Percentiles rank a stretch among this genome's conserved stretches.
phyloP scores from a whole-genome alignment of 1,284 basidiomycete species.

The Apiotrichum laibachii region DNA sequence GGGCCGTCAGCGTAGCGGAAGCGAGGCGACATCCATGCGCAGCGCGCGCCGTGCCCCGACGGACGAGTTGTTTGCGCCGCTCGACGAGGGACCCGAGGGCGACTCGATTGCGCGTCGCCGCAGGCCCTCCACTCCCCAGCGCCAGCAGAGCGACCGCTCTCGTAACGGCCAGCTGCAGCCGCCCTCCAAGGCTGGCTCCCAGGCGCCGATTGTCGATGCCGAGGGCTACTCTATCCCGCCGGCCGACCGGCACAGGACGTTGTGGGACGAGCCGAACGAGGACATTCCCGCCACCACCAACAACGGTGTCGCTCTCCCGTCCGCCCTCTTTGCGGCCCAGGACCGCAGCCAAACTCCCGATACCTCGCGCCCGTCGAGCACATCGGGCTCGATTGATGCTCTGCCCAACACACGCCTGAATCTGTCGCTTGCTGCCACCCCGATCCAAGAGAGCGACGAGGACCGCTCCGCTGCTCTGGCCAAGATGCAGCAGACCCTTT shows the following conservation, averaged over 20 bases:
- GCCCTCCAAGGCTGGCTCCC: not conserved
- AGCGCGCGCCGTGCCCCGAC: slow-evolving; percentile 22
- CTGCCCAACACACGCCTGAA: slow-evolving; percentile 25
- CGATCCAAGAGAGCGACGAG: slow-evolving; percentile 53
- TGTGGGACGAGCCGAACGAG: slow-evolving; percentile 52
- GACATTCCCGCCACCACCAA: slow-evolving; percentile 6
- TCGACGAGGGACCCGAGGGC: not conserved
- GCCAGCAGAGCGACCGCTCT: not conserved
- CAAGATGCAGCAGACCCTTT: slow-evolving; percentile 54
- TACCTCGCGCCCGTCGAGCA: not conserved
- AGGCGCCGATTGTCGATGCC: slow-evolving; percentile 50
- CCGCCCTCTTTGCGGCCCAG: slow-evolving; percentile 16
- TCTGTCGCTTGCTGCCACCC: slow-evolving; percentile 49
- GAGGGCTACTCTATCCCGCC: slow-evolving; percentile 58
- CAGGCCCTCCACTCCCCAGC: not conserved
- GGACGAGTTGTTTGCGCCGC: slow-evolving; percentile 5
- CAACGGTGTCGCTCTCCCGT: slow-evolving; percentile 17
- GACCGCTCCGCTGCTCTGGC: slow-evolving; percentile 54
- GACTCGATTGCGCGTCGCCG: not conserved
- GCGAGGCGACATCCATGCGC: slow-evolving; percentile 24
- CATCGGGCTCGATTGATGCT: slow-evolving; percentile 1
- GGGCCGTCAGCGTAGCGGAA: slow-evolving; percentile 29
- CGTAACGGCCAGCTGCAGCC: not conserved
- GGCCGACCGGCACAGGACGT: slow-evolving; percentile 53
- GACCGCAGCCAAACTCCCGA: slow-evolving; percentile 13